These are phyloP conservation scores for Taphrina confusa DNA, from an alignment of 1,139 yeast species.

Conservation along the genomic window DNA sequence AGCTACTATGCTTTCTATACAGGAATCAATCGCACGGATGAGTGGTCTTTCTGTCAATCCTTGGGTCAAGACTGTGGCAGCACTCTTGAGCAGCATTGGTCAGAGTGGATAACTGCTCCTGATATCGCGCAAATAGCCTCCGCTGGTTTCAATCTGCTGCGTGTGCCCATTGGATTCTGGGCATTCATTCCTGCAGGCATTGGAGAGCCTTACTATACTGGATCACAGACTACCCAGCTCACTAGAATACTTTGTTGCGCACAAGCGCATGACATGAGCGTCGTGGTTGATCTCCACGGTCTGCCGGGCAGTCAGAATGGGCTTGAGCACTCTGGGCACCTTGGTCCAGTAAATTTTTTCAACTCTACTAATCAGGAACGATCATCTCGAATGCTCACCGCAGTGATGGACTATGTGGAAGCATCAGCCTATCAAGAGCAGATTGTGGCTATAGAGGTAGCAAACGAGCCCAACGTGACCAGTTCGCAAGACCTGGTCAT, in stretches of 20 bases:
- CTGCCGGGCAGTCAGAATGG: slow-evolving; percentile 94
- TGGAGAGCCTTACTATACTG: slow-evolving; percentile 71
- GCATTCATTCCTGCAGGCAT: slow-evolving; percentile 60
- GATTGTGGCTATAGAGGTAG: slow-evolving; percentile 20
- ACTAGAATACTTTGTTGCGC: slow-evolving; percentile 78
- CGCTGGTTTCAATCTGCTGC: slow-evolving; percentile 79
- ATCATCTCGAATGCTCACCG: background rate
- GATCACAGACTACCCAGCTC: slow-evolving; percentile 71
- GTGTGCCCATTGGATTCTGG: slow-evolving; percentile 96
- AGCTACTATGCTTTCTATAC: slow-evolving; percentile 61
- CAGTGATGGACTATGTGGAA: slow-evolving; percentile 9
- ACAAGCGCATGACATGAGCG: slow-evolving; percentile 61
- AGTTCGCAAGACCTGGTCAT: background rate
- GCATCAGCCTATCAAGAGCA: slow-evolving; percentile 1
- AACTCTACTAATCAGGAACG: slow-evolving; percentile 13
- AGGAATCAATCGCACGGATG: slow-evolving; percentile 44
- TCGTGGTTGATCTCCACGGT: slow-evolving; percentile 85
- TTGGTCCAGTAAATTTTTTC: slow-evolving; percentile 63
- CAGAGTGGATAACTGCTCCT: slow-evolving; percentile 66
- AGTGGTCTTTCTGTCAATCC: slow-evolving; percentile 50
- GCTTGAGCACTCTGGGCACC: slow-evolving; percentile 82
- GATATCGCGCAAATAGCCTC: slow-evolving; percentile 64
- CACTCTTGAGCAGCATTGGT: slow-evolving; percentile 66
- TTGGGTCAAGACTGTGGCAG: slow-evolving; percentile 56
- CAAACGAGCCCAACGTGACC: slow-evolving; percentile 18